Conservation (phyloP, 768 basidiomycete species). For the Leccinum variicolor region DNA sequence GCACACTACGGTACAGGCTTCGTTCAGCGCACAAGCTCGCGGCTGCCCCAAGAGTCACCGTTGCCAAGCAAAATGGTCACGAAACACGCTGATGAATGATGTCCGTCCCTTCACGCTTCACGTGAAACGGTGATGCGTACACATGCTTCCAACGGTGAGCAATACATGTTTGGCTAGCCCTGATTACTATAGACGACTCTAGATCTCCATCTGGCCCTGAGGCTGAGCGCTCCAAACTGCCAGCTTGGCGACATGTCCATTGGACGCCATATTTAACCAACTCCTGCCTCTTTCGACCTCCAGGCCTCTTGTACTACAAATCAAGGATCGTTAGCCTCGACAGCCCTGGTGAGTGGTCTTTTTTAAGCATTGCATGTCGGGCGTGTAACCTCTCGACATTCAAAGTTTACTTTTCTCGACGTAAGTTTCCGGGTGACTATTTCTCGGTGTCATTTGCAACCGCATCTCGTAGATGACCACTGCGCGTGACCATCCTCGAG, state of each 20-base stretch:
- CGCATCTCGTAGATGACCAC: neutral
- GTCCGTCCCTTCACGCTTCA: neutral
- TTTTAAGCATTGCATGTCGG: neutral
- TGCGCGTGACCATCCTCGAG: neutral
- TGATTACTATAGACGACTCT: too few relatives aligned
- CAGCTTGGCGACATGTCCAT: neutral
- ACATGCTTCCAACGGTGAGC: neutral
- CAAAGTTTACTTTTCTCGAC: neutral
- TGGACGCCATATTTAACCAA: neutral
- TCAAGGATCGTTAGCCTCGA: neutral
- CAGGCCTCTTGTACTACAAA: neutral
- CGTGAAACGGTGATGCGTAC: neutral
- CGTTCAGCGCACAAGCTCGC: neutral
- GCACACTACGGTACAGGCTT: neutral
- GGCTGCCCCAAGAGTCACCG: neutral
- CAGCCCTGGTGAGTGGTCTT: constrained; percentile 7
- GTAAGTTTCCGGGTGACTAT: neutral
- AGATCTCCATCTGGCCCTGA: too few relatives aligned
- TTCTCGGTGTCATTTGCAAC: constrained; percentile 1
- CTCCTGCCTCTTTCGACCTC: neutral
- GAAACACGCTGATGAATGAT: neutral
- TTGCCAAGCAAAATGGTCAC: neutral
- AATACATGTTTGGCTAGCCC: constrained; percentile 7
- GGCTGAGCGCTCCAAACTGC: neutral
- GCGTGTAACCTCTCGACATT: neutral